Conservation (phyloP, 352 stramenopile genomes). For the Globisporangium radiosum region DNA sequence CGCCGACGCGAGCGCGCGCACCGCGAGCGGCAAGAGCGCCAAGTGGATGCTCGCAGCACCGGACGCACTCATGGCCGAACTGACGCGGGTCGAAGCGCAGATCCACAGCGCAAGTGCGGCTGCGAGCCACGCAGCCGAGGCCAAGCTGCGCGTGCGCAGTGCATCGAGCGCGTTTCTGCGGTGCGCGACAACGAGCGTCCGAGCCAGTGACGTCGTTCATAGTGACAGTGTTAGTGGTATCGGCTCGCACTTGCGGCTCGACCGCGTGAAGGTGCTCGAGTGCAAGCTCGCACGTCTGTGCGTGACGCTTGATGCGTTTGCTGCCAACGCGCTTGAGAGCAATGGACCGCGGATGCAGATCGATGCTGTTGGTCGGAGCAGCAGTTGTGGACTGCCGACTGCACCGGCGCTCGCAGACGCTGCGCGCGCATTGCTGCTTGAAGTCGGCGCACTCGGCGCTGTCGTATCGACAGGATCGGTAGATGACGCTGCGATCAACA, state of each 20-base stretch:
- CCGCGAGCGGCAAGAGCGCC: constrained; percentile 8
- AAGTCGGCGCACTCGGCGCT: constrained; percentile 29
- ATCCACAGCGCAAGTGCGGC: constrained; percentile 16
- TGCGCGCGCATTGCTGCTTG: constrained; percentile 21
- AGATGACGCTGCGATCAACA: neutral
- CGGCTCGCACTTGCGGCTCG: constrained; percentile 6
- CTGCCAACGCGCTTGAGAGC: neutral
- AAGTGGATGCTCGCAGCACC: constrained; percentile 43
- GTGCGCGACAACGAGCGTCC: constrained; percentile 8
- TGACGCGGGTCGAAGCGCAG: constrained; percentile 26
- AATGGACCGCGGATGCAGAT: neutral
- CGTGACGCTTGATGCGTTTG: constrained; percentile 1
- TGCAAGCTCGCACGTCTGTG: constrained; percentile 2
- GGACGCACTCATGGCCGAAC: constrained; percentile 25
- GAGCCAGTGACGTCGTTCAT: constrained; percentile 14
- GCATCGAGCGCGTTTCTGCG: constrained; percentile 19
- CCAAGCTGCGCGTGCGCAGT: constrained; percentile 27
- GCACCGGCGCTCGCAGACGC: constrained; percentile 13
- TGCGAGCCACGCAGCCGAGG: constrained; percentile 17
- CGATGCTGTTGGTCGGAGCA: neutral
- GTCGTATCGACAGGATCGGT: constrained; percentile 16
- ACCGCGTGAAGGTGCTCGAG: constrained; percentile 10
- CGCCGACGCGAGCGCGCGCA: constrained; percentile 21
- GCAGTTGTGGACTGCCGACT: neutral
- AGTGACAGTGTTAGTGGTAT: neutral